Conservation (phyloP, 139 green algal genomes). For the Micractinium conductrix region DNA sequence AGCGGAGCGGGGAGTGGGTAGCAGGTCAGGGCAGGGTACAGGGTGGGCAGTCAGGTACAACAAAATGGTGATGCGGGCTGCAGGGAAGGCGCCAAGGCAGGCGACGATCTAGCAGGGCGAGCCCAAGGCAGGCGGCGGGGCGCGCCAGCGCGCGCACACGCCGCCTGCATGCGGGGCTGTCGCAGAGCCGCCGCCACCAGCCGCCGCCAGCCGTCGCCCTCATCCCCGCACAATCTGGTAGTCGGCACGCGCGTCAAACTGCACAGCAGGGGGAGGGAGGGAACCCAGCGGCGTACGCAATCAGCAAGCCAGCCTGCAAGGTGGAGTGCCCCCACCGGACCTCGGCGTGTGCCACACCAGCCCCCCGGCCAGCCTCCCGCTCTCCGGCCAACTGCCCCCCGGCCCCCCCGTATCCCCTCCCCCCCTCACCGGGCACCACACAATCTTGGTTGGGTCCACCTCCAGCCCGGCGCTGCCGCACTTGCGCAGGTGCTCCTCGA, state of each 20-base stretch:
- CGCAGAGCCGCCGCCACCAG: too few species aligned
- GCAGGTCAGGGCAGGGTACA: too few species aligned
- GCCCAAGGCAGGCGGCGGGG: background rate
- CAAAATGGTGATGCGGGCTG: too few species aligned
- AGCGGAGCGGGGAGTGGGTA: too few species aligned
- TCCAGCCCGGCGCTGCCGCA: constrained; percentile 68
- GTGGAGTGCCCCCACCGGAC: background rate
- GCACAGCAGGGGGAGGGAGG: background rate
- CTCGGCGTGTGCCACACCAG: background rate
- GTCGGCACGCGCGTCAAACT: constrained; percentile 13
- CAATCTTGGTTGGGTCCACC: constrained; percentile 81
- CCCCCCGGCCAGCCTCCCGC: too few species aligned
- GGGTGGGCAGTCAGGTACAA: too few species aligned
- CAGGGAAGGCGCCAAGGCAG: too few species aligned
- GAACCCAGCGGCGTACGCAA: too few species aligned
- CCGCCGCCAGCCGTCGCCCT: too few species aligned
- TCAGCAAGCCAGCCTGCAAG: background rate
- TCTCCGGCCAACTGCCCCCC: background rate
- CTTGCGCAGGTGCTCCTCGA: constrained; percentile 79
- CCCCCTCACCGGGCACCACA: constrained; percentile 53
- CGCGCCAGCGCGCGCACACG: too few species aligned
- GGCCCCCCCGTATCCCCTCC: background rate
- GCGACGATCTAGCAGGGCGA: background rate
- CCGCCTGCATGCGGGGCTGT: too few species aligned
- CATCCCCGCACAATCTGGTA: constrained; percentile 13